phyloP scores from a whole-genome alignment of 345 rosid genomes.

The Passiflora organensis region DNA sequence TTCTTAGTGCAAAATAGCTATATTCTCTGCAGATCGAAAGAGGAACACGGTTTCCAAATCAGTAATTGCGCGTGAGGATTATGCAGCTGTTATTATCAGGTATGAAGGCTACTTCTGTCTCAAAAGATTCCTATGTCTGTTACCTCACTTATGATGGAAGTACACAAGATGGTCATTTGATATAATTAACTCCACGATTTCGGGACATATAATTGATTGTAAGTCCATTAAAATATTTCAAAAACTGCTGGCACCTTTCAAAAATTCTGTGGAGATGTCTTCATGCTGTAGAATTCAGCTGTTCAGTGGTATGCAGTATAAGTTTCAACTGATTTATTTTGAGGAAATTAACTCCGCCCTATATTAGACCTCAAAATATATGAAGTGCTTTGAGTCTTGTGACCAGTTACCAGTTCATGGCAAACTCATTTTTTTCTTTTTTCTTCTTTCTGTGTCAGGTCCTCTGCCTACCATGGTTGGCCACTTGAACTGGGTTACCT shows the following conservation, averaged over 20 bases:
- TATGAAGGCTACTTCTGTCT: not conserved
- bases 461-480: not conserved
- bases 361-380: not conserved
- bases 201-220: no score
- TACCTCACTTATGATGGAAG: no score
- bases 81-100: constrained; percentile 13
- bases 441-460: constrained; percentile 2
- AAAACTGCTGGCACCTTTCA: no score
- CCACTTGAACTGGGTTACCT: not conserved
- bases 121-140: not conserved
- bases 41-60: constrained; percentile 17
- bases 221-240: no score
- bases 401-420: not conserved
- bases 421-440: not conserved
- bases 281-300: not conserved
- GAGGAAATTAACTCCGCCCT: not conserved
- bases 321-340: not conserved
- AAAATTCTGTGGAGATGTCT: not conserved
- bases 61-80: constrained; percentile 5
- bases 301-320: not conserved
- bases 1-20: not conserved
- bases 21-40: constrained; percentile 23
- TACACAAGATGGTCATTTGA: not conserved
- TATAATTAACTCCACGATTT: not conserved
- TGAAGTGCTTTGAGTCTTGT: not conserved